phyloP scores from a whole-genome alignment of 108 stramenopile genomes.

The Parmales sp. region DNA sequence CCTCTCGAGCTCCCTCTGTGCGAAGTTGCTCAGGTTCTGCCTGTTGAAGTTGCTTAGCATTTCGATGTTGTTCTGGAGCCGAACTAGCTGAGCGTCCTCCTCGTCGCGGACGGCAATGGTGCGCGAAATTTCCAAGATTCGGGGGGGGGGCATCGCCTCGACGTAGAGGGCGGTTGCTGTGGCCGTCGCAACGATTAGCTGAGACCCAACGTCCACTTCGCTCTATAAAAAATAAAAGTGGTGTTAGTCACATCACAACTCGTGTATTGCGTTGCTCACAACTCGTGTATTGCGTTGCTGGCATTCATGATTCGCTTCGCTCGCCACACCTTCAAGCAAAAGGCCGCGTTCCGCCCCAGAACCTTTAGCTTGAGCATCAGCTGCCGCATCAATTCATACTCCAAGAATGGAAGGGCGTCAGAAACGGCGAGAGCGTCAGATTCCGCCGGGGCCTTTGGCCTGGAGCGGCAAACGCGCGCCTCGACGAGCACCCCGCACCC shows the following conservation, averaged over 20 bases:
- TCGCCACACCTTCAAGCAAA: slow-evolving; percentile 33
- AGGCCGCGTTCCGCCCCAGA: slow-evolving; percentile 81
- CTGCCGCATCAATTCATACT: slow-evolving; percentile 90
- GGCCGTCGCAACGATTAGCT: slow-evolving; percentile 66
- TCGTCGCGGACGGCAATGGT: slow-evolving; percentile 69
- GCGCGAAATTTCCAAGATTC: slow-evolving; percentile 63
- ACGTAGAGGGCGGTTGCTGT: slow-evolving; percentile 78
- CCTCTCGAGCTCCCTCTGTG: slow-evolving; percentile 41
- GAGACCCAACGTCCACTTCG: slow-evolving; percentile 70
- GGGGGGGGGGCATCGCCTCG: slow-evolving; percentile 77
- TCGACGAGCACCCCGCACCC: slow-evolving; percentile 85
- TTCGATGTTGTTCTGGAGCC: slow-evolving; percentile 66
- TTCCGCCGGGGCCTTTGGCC: slow-evolving; percentile 67
- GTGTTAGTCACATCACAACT: no score
- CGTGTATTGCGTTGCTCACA: no score
- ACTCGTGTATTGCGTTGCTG: no score
- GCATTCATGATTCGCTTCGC: no score
- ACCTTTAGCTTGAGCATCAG: slow-evolving; percentile 91
- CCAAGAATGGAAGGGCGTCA: slow-evolving; percentile 82
- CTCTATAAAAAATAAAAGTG: no score
- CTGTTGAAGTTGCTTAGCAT: slow-evolving; percentile 22
- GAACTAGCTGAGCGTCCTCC: slow-evolving; percentile 66
- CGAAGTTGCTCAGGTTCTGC: slow-evolving; percentile 35
- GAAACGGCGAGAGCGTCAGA: slow-evolving; percentile 80
- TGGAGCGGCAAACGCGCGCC: slow-evolving; percentile 81